Evolutionary conservation across 2,329 filamentous ascomycete species (phyloP), one percentile per base, ranked within the genome.

Genomic region (Aspergillus sp.): DNA sequence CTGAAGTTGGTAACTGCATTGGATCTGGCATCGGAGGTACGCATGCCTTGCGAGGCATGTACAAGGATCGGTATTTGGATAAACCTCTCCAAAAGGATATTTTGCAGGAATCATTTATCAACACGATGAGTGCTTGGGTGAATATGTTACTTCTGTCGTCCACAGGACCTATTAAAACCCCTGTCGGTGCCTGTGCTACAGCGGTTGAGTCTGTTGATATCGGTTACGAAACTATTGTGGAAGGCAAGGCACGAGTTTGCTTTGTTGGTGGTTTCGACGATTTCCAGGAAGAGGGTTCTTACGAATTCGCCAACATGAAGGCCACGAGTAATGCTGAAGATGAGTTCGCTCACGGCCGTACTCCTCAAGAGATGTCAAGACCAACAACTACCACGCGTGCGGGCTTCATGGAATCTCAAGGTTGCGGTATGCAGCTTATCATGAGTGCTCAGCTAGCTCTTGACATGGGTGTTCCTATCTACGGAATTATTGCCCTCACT

Each of bases 291-390:
- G 95, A 99, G 79, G 96, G 95, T 52, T 99, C 95, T 1, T 99
- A 97, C 72, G 95, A 99, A 77, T 99, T 99, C 75, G 95, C 95
- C 82, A 99, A 99, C 83, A 99, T 99, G 95, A 96, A 96, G 80
- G 95, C 95, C 59, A 99, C 95, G 56, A 97, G 93, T 84, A 99
- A 98, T 73, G 93, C 93, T 25, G 90, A 97, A 61, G 93, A 98
- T 66, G 96, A 99, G 76, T 91, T 99, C 68, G 91, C 88, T 9
- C 95, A 98, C 70, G 95, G 95, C 48, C 91, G 95, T 65, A 98
- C 95, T 50, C 93, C 95, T 12, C 87, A 88, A 76, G 95, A 99
- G 78, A 99, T 99, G 95, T 99, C 96, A 33, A 89, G 95, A 61
- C 95, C 95, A 4, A 96, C 93, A 5, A 99, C 95, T 45, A 99